A percentile compares a stretch with the other conserved stretches of the same genome.
Evolutionary conservation across 371 early-diverging fungal species (phyloP).

Genomic region (Capillidium rhysosporum): DNA sequence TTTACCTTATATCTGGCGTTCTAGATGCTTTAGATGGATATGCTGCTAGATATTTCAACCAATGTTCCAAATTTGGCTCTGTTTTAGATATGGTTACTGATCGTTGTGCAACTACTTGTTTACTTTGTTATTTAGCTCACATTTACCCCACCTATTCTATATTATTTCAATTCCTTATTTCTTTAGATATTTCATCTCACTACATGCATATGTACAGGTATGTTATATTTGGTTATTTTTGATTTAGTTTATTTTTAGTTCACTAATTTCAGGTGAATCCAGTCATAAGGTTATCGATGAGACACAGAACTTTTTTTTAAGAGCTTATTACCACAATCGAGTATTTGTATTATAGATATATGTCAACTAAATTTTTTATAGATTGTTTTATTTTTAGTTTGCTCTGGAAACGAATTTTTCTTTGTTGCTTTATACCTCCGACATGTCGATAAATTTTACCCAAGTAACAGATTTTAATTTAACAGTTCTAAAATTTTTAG

Average conservation of each 20-base stretch:
- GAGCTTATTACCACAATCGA: conserved; percentile 77
- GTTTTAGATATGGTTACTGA: conserved; percentile 97
- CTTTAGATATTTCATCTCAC: conserved; percentile 84
- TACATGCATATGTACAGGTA: conserved; percentile 96
- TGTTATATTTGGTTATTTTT: neutral
- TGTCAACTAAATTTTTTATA: conserved; percentile 9
- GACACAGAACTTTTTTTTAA: conserved; percentile 46
- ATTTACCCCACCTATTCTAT: conserved; percentile 45
- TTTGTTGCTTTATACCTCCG: conserved; percentile 70
- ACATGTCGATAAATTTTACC: neutral
- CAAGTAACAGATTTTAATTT: conserved; percentile 1
- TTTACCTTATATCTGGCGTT: conserved; percentile 72
- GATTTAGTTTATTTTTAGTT: conserved; percentile 20
- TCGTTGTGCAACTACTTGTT: conserved; percentile 77
- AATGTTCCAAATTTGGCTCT: conserved; percentile 87
- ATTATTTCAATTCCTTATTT: conserved; percentile 69
- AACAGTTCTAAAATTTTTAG: neutral
- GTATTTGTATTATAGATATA: conserved; percentile 15
- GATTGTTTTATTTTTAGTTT: conserved; percentile 71
- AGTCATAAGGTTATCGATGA: conserved; percentile 73
- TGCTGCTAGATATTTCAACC: conserved; percentile 74
- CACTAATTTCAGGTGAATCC: conserved; percentile 62
- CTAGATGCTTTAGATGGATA: conserved; percentile 93
- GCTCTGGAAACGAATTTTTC: conserved; percentile 77
- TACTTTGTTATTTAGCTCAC: conserved; percentile 62